Evolutionary conservation across 176 grass and related monocot species (phyloP).

Genomic region (Zoysia pacifica): DNA sequence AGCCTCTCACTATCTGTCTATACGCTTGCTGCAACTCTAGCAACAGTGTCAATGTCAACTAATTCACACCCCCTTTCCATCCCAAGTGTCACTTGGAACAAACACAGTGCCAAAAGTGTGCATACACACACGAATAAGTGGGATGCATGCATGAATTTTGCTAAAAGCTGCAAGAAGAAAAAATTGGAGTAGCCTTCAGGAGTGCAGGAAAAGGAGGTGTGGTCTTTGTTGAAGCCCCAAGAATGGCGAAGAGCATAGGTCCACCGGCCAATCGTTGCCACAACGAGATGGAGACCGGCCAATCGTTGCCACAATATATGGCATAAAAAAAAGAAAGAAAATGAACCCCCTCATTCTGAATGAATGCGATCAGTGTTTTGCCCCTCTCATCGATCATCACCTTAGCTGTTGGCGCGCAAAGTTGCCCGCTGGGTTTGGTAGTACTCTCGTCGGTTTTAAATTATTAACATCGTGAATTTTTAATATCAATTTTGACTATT

Average conservation of each 20-base stretch:
- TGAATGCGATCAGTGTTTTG: too few relatives aligned
- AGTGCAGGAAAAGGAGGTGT: neutral
- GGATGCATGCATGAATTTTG: conserved; percentile 10
- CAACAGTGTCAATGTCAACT: neutral
- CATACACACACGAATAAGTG: neutral
- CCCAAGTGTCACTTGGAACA: conserved; percentile 20
- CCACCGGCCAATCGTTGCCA: conserved; percentile 30
- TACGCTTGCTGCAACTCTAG: too few relatives aligned
- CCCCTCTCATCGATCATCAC: too few relatives aligned
- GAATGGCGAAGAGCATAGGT: conserved; percentile 9
- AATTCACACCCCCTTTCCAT: neutral
- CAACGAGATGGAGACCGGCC: conserved; percentile 28
- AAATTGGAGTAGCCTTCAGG: neutral
- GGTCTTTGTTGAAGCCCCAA: conserved; percentile 29
- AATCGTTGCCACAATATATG: too few relatives aligned
- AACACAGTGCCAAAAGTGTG: neutral
- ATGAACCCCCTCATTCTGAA: too few relatives aligned
- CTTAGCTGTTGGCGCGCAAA: too few relatives aligned
- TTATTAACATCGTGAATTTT: too few relatives aligned
- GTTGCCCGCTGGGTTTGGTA: too few relatives aligned
- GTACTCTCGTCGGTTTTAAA: too few relatives aligned
- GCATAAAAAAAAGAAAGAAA: too few relatives aligned
- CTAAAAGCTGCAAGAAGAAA: neutral
- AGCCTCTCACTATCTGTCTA: neutral
- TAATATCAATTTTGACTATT: too few relatives aligned